These are phyloP conservation scores for Xylaria acuta DNA, from an alignment of 495 filamentous ascomycete genomes.

Conservation along the genomic window DNA sequence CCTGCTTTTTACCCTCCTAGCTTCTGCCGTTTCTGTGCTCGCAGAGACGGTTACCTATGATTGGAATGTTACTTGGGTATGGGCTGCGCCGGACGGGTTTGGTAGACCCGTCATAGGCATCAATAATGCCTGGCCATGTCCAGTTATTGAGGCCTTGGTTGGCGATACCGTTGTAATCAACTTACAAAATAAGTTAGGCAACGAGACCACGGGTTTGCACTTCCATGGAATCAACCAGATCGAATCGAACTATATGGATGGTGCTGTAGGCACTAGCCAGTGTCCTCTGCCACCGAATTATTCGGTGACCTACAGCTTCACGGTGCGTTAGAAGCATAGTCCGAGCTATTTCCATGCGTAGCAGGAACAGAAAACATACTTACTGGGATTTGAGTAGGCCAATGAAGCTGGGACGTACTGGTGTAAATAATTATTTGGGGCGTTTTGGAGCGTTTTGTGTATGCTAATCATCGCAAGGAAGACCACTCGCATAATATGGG, in stretches of 20 bases:
- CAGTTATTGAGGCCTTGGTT: constrained; percentile 68
- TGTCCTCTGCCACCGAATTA: constrained; percentile 70
- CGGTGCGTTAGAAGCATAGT: constrained; percentile 52
- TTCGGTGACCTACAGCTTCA: constrained; percentile 71
- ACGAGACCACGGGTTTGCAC: constrained; percentile 76
- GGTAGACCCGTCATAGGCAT: constrained; percentile 75
- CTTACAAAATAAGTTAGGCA: constrained; percentile 73
- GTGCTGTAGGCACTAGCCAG: constrained; percentile 70
- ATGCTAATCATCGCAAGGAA: constrained; percentile 34
- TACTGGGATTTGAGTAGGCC: constrained; percentile 44
- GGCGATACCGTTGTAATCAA: constrained; percentile 76
- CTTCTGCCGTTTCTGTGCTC: constrained; percentile 32
- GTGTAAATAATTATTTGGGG: constrained; percentile 66
- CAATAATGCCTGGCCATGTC: constrained; percentile 77
- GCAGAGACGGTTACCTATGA: constrained; percentile 47
- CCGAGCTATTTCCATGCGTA: not conserved
- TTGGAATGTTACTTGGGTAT: constrained; percentile 77
- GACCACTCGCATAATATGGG: constrained; percentile 75
- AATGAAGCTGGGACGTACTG: constrained; percentile 76
- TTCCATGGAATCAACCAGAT: constrained; percentile 83
- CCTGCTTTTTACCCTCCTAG: constrained; percentile 21
- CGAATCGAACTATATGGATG: constrained; percentile 76
- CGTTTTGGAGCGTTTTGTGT: not conserved
- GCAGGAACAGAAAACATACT: constrained; percentile 18
- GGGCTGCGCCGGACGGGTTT: constrained; percentile 70